These are phyloP conservation scores for Calonectria naviculata DNA, from an alignment of 2,329 filamentous ascomycete genomes.

Conservation along the genomic window DNA sequence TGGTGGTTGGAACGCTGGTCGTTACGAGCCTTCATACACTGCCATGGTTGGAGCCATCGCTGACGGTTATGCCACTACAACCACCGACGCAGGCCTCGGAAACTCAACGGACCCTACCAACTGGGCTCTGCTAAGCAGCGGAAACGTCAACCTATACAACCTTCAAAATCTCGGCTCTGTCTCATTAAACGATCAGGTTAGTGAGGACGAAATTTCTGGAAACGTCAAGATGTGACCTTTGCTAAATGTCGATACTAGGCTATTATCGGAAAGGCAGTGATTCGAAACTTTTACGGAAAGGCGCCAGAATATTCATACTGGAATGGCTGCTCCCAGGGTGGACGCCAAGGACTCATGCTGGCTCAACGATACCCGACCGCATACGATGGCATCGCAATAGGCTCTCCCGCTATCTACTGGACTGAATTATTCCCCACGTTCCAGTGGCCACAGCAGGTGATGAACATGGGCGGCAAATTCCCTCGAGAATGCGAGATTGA, in stretches of 20 bases:
- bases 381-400: background rate
- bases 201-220: background rate
- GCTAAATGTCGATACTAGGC: background rate
- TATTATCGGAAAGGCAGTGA: background rate
- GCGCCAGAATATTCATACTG: background rate
- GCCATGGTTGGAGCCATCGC: slow-evolving; percentile 2
- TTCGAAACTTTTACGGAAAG: background rate
- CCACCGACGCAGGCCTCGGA: background rate
- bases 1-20: slow-evolving; percentile 1
- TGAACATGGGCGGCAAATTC: background rate
- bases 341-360: background rate
- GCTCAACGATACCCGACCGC: slow-evolving; percentile 1
- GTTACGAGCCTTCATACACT: background rate
- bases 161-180: background rate
- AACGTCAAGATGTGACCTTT: background rate
- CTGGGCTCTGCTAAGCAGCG: background rate
- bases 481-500: background rate
- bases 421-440: background rate
- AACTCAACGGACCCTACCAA: background rate
- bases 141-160: background rate
- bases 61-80: background rate
- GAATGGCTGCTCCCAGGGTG: background rate
- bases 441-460: background rate
- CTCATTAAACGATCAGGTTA: background rate
- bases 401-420: background rate